These are phyloP conservation scores for Aspergillus hortae DNA, from an alignment of 2,329 filamentous ascomycete genomes.

Conservation along the genomic window DNA sequence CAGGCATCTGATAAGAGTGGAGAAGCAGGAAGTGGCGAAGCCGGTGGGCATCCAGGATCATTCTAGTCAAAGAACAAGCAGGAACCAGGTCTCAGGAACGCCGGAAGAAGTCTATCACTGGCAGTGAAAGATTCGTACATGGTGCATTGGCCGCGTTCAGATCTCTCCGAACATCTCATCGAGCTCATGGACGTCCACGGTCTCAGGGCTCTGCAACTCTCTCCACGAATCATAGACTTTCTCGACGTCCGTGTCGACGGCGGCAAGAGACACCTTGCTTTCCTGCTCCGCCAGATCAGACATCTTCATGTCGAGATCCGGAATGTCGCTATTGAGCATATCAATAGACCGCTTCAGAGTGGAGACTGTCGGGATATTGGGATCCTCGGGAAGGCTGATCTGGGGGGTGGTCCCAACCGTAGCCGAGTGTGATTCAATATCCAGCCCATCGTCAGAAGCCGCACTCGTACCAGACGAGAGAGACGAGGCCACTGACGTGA, in stretches of 20 bases:
- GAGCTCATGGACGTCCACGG: conserved; percentile 87
- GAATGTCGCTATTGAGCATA: conserved; percentile 37
- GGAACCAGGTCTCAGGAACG: neutral
- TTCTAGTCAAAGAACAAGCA: neutral
- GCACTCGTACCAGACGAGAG: conserved; percentile 41
- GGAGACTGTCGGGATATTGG: conserved; percentile 25
- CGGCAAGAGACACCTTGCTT: conserved; percentile 44
- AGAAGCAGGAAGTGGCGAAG: neutral
- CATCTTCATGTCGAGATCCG: conserved; percentile 35
- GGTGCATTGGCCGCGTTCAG: conserved; percentile 37
- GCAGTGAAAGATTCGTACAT: neutral
- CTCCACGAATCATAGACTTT: conserved; percentile 53
- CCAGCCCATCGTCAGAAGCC: conserved; percentile 29
- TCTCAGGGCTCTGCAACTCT: conserved; percentile 71
- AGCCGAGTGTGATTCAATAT: conserved; percentile 21
- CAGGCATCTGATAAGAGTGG: neutral
- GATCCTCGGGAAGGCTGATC: conserved; percentile 30
- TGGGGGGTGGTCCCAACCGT: conserved; percentile 22
- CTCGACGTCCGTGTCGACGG: conserved; percentile 33
- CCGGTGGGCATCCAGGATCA: too few relatives aligned
- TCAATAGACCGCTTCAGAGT: conserved; percentile 38
- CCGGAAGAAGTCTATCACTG: conserved; percentile 6
- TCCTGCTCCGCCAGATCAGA: conserved; percentile 31
- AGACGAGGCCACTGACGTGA: conserved; percentile 39
- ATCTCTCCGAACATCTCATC: conserved; percentile 79